Conservation (phyloP, 108 stramenopile species). For the Tribonema minus region DNA sequence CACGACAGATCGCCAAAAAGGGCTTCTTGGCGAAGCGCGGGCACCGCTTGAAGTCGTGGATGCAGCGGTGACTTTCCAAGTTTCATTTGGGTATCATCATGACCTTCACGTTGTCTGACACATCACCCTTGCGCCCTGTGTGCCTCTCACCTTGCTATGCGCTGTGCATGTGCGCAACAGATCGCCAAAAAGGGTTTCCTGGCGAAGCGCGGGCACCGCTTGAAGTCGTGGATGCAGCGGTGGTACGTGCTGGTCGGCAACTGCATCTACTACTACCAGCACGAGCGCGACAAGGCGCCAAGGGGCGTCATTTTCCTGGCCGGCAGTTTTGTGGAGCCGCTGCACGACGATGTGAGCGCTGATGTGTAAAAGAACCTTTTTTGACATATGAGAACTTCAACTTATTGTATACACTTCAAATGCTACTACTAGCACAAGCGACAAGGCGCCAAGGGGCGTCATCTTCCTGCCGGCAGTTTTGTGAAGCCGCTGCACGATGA, state of each 20-base stretch:
- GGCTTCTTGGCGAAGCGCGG: conserved; percentile 54
- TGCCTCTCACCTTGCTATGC: too few relatives aligned
- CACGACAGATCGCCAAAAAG: conserved; percentile 17
- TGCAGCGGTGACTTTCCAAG: too few relatives aligned
- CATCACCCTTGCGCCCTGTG: too few relatives aligned
- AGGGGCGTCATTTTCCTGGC: conserved; percentile 55
- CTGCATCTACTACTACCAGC: conserved; percentile 59
- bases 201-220: conserved; percentile 48
- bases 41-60: conserved; percentile 27
- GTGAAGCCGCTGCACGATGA: conserved; percentile 34
- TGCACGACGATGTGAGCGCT: conserved; percentile 25
- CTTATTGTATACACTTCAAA: too few relatives aligned
- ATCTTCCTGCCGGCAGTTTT: conserved; percentile 53
- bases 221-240: conserved; percentile 39
- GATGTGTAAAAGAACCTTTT: too few relatives aligned
- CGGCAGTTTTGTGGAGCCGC: conserved; percentile 50
- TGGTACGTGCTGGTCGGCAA: conserved; percentile 53
- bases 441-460: conserved; percentile 45
- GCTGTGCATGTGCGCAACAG: too few relatives aligned
- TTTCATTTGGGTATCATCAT: too few relatives aligned
- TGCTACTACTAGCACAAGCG: conserved; percentile 55
- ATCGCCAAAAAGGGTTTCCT: conserved; percentile 46
- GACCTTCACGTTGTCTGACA: too few relatives aligned
- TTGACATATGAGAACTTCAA: too few relatives aligned
- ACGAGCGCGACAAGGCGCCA: conserved; percentile 42